Conservation (phyloP, 495 filamentous ascomycete genomes). For the Corynascus novoguineensis region DNA sequence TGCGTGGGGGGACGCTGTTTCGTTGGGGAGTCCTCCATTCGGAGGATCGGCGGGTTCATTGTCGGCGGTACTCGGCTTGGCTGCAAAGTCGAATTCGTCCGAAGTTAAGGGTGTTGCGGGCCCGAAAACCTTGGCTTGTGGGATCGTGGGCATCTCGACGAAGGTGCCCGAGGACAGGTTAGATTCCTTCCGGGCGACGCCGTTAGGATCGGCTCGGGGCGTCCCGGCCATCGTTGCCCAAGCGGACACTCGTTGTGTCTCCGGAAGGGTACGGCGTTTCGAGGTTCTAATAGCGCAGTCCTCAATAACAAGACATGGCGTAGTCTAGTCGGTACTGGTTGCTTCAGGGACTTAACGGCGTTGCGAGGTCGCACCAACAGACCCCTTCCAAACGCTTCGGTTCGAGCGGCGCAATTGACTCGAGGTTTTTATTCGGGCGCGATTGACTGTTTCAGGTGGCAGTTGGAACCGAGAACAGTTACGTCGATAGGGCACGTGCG, state of each 20-base stretch:
- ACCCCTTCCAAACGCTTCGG: background rate
- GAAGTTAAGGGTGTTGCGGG: constrained; percentile 21
- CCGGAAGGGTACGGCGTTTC: too few species aligned
- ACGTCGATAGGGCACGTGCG: background rate
- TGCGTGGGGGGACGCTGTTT: constrained; percentile 23
- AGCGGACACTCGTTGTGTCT: constrained; percentile 12
- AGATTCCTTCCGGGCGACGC: constrained; percentile 18
- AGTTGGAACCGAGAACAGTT: background rate
- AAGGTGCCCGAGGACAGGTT: constrained; percentile 25
- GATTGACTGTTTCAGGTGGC: background rate
- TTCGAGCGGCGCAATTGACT: background rate
- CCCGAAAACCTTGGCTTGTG: constrained; percentile 22
- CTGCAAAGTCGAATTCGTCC: constrained; percentile 32
- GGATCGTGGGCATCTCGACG: constrained; percentile 28
- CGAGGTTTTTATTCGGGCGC: background rate
- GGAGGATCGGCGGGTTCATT: constrained; percentile 39
- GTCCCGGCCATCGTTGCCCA: constrained; percentile 26
- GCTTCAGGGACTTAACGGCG: background rate
- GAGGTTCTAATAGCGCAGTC: constrained; percentile 13
- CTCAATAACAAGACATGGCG: constrained; percentile 22
- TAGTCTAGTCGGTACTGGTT: background rate
- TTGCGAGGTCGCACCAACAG: background rate
- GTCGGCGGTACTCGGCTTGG: constrained; percentile 17
- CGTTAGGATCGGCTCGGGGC: constrained; percentile 12
- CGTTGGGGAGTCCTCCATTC: constrained; percentile 39